Evolutionary conservation across 441 rosid genomes (phyloP).

Genomic region (Rhodomyrtus psidioides): DNA sequence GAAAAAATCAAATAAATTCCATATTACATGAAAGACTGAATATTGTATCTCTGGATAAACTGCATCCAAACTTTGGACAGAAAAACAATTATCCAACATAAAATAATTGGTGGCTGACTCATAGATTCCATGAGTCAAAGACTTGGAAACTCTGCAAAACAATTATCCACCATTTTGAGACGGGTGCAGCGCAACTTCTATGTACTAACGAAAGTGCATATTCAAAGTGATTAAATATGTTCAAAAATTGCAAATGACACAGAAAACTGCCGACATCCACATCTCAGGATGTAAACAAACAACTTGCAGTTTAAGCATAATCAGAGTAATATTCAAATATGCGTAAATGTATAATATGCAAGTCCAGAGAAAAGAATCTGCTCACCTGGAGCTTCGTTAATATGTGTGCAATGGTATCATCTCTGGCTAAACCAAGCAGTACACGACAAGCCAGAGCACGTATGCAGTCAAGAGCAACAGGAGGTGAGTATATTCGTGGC

Average conservation of each 20-base stretch:
- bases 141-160: neutral
- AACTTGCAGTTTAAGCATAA: neutral
- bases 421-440: slow-evolving; percentile 98
- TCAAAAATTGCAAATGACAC: neutral
- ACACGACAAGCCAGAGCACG: slow-evolving; percentile 97
- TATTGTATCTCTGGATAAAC: neutral
- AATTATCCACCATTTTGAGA: neutral
- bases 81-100: neutral
- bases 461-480: slow-evolving; percentile 88
- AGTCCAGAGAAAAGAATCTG: neutral
- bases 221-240: neutral
- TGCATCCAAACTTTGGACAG: neutral
- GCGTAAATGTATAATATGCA: neutral
- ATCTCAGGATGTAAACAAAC: neutral
- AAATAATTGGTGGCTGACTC: neutral
- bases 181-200: neutral
- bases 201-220: neutral
- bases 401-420: slow-evolving; percentile 92
- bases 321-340: neutral
- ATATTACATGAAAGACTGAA: neutral
- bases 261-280: neutral
- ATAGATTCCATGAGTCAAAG: neutral
- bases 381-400: slow-evolving; percentile 95
- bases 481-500: slow-evolving; percentile 82
- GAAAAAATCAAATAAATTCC: neutral